Conservation (phyloP, 2,329 filamentous ascomycete species). For the Cladosporium velox region DNA sequence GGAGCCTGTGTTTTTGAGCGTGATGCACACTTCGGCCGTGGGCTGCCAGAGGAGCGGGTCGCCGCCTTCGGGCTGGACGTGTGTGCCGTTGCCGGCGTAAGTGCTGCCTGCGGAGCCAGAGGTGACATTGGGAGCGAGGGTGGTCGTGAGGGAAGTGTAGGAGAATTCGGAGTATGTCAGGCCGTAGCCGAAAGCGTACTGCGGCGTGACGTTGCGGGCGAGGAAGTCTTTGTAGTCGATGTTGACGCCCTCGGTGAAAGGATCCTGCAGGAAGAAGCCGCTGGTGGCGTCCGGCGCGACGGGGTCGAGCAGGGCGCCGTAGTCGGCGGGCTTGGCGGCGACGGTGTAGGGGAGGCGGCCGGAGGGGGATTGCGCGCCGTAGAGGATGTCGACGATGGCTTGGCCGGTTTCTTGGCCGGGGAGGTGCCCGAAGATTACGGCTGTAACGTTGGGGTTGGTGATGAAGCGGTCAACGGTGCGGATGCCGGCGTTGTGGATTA, state of each 20-base stretch:
- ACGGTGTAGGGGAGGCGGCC: constrained; percentile 38
- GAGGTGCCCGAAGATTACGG: constrained; percentile 34
- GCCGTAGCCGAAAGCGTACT: constrained; percentile 50
- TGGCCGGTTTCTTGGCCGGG: constrained; percentile 35
- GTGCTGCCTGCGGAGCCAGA: constrained; percentile 57
- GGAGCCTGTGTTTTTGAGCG: constrained; percentile 64
- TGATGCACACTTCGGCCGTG: constrained; percentile 58
- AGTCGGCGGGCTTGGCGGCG: constrained; percentile 35
- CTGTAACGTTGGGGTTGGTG: constrained; percentile 36
- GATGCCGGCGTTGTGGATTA: constrained; percentile 37
- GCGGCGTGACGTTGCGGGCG: constrained; percentile 42
- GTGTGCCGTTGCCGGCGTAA: constrained; percentile 50
- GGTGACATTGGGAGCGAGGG: constrained; percentile 41
- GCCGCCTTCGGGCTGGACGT: constrained; percentile 35
- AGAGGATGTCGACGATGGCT: constrained; percentile 34
- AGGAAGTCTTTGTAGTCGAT: constrained; percentile 51
- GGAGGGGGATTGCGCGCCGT: constrained; percentile 34
- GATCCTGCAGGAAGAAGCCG: constrained; percentile 25
- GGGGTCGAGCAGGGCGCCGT: constrained; percentile 32
- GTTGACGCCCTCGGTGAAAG: constrained; percentile 46
- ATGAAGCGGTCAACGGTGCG: constrained; percentile 35
- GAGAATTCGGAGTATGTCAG: constrained; percentile 47
- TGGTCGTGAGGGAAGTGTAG: constrained; percentile 44
- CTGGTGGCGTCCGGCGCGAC: constrained; percentile 6
- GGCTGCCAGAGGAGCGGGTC: constrained; percentile 62